Evolutionary conservation across 2,329 filamentous ascomycete species (phyloP).

Genomic region (Immersiporthe knoxdaviesiana): DNA sequence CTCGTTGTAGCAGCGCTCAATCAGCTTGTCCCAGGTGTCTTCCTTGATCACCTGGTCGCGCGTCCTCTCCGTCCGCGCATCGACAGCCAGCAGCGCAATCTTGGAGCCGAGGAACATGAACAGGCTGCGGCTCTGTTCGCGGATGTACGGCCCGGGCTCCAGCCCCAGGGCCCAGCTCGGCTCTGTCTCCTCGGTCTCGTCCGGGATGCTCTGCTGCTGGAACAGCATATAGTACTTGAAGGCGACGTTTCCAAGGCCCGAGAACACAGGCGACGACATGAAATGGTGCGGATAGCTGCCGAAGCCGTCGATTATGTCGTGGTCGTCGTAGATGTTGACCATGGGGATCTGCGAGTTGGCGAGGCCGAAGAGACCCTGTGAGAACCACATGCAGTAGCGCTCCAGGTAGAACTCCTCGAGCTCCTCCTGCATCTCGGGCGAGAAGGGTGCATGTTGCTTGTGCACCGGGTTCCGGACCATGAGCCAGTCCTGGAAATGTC

Average conservation of each 20-base stretch:
- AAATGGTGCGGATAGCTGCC: conserved; percentile 92
- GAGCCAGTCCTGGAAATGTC: conserved; percentile 82
- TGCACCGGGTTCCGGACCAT: conserved; percentile 76
- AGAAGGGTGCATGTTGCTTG: conserved; percentile 80
- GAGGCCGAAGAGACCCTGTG: conserved; percentile 89
- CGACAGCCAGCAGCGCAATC: conserved; percentile 81
- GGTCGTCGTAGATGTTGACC: conserved; percentile 98
- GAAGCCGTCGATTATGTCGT: conserved; percentile 89
- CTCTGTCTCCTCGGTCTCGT: conserved; percentile 81
- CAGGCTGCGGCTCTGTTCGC: conserved; percentile 79
- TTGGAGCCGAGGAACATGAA: conserved; percentile 83
- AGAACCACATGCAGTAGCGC: conserved; percentile 93
- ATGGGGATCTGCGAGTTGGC: conserved; percentile 95
- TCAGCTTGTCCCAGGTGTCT: conserved; percentile 82
- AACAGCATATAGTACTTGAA: conserved; percentile 99
- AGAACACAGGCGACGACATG: conserved; percentile 89
- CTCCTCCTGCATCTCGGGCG: conserved; percentile 81
- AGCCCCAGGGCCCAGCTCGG: conserved; percentile 88
- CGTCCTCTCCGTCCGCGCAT: conserved; percentile 89
- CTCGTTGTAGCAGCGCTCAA: conserved; percentile 82
- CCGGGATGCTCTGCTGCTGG: conserved; percentile 86
- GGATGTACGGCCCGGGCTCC: conserved; percentile 85
- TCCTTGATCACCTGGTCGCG: conserved; percentile 79
- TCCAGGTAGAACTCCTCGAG: conserved; percentile 87
- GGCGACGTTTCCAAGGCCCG: conserved; percentile 84